These are phyloP conservation scores for Wickerhamiella musiphila DNA, from an alignment of 805 yeast species.

Conservation along the genomic window DNA sequence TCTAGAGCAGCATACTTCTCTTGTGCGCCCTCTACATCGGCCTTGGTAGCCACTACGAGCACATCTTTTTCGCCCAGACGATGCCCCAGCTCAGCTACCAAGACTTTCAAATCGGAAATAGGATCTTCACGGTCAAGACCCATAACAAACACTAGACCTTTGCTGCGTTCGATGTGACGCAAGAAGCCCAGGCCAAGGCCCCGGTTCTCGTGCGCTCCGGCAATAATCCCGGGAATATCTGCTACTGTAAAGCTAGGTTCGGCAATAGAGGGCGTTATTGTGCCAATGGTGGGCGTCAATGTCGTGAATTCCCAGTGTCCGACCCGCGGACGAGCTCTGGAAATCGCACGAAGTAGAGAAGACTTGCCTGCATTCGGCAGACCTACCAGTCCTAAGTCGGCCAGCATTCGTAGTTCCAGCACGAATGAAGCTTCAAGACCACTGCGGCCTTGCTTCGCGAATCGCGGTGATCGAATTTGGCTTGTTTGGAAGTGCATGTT, in stretches of 20 bases:
- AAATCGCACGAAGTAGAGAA: constrained; percentile 68
- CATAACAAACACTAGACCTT: constrained; percentile 75
- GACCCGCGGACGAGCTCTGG: constrained; percentile 74
- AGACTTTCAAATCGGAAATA: constrained; percentile 39
- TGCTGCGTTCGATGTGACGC: constrained; percentile 82
- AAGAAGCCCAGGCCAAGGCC: constrained; percentile 92
- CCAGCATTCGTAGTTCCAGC: constrained; percentile 73
- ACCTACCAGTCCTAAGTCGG: constrained; percentile 89
- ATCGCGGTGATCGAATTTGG: constrained; percentile 74
- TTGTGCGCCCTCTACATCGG: constrained; percentile 48
- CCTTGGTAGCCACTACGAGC: constrained; percentile 83
- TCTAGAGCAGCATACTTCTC: constrained; percentile 30
- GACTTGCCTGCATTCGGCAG: constrained; percentile 96
- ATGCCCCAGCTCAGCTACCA: constrained; percentile 58
- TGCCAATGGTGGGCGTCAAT: constrained; percentile 79
- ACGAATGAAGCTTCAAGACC: constrained; percentile 51
- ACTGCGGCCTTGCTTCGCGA: constrained; percentile 62
- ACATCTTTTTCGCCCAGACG: constrained; percentile 44
- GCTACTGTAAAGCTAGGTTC: constrained; percentile 67
- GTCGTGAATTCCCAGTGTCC: constrained; percentile 98
- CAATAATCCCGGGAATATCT: constrained; percentile 89
- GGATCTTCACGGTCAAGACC: constrained; percentile 57
- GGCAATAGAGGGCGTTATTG: constrained; percentile 44
- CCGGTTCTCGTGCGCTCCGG: constrained; percentile 64
- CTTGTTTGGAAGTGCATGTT: constrained; percentile 86